Conservation (phyloP, 2,329 filamentous ascomycete species). For the Ramularia collo-cygni region DNA sequence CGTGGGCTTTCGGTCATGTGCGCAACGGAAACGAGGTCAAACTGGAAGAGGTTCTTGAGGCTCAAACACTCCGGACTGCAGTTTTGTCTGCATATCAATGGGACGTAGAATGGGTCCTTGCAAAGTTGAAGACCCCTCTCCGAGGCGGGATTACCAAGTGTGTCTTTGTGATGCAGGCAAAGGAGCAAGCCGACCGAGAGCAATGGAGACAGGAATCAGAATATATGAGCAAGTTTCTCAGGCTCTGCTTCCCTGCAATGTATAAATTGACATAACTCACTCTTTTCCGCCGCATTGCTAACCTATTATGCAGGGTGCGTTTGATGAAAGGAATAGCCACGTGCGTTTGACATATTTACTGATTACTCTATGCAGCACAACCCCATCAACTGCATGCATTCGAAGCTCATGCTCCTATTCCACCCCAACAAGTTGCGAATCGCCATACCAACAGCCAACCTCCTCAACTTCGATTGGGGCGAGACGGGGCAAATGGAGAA, state of each 20-base stretch:
- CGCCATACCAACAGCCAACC: slow-evolving; percentile 80
- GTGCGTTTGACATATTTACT: no score
- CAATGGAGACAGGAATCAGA: slow-evolving; percentile 26
- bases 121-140: slow-evolving; percentile 51
- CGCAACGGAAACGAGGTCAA: slow-evolving; percentile 67
- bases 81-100: slow-evolving; percentile 83
- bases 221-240: slow-evolving; percentile 40
- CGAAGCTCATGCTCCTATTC: slow-evolving; percentile 87
- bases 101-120: slow-evolving; percentile 71
- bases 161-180: slow-evolving; percentile 54
- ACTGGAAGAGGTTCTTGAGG: slow-evolving; percentile 79
- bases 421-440: slow-evolving; percentile 67
- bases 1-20: slow-evolving; percentile 61
- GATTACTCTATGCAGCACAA: no score
- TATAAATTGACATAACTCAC: no score
- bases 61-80: slow-evolving; percentile 62
- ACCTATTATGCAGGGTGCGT: no score
- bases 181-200: slow-evolving; percentile 36
- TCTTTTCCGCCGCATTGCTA: no score
- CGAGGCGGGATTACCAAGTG: slow-evolving; percentile 48
- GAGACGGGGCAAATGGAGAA: slow-evolving; percentile 82
- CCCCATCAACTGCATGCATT: slow-evolving; percentile 74
- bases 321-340: no score
- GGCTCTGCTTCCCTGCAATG: slow-evolving; percentile 77
- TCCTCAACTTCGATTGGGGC: slow-evolving; percentile 84